phyloP scores from a whole-genome alignment of 768 basidiomycete species.

The Amanita inopinata region DNA sequence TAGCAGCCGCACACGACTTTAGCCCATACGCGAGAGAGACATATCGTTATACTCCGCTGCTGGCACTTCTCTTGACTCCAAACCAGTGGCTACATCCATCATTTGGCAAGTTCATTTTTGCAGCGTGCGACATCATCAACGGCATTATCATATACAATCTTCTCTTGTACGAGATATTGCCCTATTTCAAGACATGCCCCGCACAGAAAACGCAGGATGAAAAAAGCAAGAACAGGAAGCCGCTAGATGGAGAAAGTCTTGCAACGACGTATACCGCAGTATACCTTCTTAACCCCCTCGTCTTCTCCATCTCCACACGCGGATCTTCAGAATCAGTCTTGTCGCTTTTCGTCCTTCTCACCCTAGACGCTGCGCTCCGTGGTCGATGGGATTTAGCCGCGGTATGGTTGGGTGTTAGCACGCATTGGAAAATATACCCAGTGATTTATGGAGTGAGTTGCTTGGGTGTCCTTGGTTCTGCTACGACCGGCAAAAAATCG shows the following conservation, averaged over 20 bases:
- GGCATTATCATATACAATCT: slow-evolving; percentile 62
- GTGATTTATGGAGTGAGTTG: slow-evolving; percentile 82
- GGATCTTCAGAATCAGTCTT: slow-evolving; percentile 92
- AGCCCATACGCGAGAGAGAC: slow-evolving; percentile 90
- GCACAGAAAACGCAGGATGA: slow-evolving; percentile 7
- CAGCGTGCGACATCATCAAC: slow-evolving; percentile 72
- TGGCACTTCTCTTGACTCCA: slow-evolving; percentile 75
- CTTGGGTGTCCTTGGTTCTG: slow-evolving; percentile 39
- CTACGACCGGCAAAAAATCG: slow-evolving; percentile 17
- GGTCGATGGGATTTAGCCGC: slow-evolving; percentile 59
- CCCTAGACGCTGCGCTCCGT: slow-evolving; percentile 50
- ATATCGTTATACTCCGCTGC: slow-evolving; percentile 92
- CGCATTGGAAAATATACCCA: slow-evolving; percentile 98
- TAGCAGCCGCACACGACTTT: slow-evolving; percentile 7
- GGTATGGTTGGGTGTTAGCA: slow-evolving; percentile 65
- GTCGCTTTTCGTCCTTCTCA: slow-evolving; percentile 65
- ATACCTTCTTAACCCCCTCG: slow-evolving; percentile 89
- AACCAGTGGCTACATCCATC: slow-evolving; percentile 74
- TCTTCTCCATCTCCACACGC: slow-evolving; percentile 93
- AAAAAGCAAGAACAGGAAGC: slow-evolving; percentile 10
- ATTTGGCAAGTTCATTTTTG: slow-evolving; percentile 89
- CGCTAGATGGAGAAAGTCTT: slow-evolving; percentile 11
- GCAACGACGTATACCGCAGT: slow-evolving; percentile 54
- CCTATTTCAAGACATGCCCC: slow-evolving; percentile 12
- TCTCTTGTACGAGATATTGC: slow-evolving; percentile 41